These are phyloP conservation scores for Candida sithepensis DNA, from an alignment of 805 yeast species.

Conservation along the genomic window DNA sequence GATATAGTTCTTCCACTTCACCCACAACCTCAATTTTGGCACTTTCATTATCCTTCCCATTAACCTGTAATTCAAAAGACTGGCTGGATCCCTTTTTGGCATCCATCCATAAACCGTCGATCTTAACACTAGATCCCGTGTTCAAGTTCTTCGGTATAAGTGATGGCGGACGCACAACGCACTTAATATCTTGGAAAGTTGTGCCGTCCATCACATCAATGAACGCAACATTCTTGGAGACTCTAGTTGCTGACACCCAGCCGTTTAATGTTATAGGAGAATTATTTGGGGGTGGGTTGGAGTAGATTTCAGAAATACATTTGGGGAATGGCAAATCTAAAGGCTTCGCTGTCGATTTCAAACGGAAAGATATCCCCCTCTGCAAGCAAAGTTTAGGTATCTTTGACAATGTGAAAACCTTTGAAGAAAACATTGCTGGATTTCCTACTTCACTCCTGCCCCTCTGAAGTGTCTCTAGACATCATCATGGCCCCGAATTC, in stretches of 20 bases:
- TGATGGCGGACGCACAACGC: constrained; percentile 45
- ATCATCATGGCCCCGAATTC: too few relatives aligned
- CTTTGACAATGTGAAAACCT: background rate
- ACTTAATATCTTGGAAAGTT: constrained; percentile 46
- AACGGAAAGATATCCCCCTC: background rate
- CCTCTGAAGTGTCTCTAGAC: too few relatives aligned
- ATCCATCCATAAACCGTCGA: constrained; percentile 34
- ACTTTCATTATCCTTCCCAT: constrained; percentile 26
- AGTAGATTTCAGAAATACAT: constrained; percentile 28
- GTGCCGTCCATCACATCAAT: constrained; percentile 82
- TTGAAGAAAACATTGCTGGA: background rate
- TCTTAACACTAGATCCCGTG: constrained; percentile 35
- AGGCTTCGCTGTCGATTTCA: background rate
- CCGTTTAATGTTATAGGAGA: constrained; percentile 54
- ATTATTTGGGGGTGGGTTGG: constrained; percentile 34
- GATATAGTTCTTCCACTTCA: constrained; percentile 58
- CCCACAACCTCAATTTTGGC: constrained; percentile 51
- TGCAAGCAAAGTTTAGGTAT: background rate
- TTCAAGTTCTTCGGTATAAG: constrained; percentile 28
- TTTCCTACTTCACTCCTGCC: too few relatives aligned
- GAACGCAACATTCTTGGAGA: constrained; percentile 74
- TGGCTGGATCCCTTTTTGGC: constrained; percentile 45
- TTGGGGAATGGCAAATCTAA: constrained; percentile 15
- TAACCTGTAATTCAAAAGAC: constrained; percentile 45
- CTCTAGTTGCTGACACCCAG: constrained; percentile 69